These are phyloP conservation scores for Metschnikowia kofuensis DNA, from an alignment of 805 yeast species.

Conservation along the genomic window DNA sequence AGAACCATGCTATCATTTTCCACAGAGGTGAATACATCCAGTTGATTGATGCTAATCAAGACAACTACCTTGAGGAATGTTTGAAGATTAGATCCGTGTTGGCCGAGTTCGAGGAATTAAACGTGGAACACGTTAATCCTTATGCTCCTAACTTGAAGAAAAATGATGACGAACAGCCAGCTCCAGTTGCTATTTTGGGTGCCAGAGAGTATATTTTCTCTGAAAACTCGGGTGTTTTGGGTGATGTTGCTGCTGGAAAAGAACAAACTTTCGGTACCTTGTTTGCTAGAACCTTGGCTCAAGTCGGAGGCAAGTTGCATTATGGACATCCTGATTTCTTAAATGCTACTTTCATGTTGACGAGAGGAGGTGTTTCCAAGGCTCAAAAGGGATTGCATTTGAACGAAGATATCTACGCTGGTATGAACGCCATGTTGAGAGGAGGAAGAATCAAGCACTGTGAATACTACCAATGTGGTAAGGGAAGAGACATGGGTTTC, in stretches of 20 bases:
- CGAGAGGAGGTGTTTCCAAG: conserved; percentile 84
- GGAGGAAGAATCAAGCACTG: conserved; percentile 85
- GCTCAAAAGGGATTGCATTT: conserved; percentile 81
- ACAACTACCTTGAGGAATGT: conserved; percentile 79
- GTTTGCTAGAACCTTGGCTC: conserved; percentile 78
- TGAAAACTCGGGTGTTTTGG: conserved; percentile 76
- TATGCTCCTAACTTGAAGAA: conserved; percentile 70
- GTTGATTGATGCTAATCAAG: conserved; percentile 81
- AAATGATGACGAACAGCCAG: conserved; percentile 40
- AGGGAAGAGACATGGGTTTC: conserved; percentile 83
- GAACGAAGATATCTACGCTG: conserved; percentile 85
- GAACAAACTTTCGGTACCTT: conserved; percentile 86
- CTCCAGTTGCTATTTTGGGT: conserved; percentile 80
- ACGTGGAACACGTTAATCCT: conserved; percentile 63
- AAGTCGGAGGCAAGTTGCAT: conserved; percentile 78
- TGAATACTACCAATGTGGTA: conserved; percentile 83
- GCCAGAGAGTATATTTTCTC: conserved; percentile 83
- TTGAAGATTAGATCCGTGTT: conserved; percentile 70
- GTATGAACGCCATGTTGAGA: conserved; percentile 72
- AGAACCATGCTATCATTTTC: conserved; percentile 71
- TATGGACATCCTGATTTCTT: conserved; percentile 87
- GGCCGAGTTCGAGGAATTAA: conserved; percentile 71
- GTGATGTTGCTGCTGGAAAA: conserved; percentile 86
- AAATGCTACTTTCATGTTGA: conserved; percentile 72
- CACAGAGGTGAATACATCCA: conserved; percentile 81